A percentile compares a stretch with the other conserved stretches of the same genome.
Evolutionary conservation across 805 yeast genomes (phyloP).

Genomic region (Nakazawaea molendinolei): DNA sequence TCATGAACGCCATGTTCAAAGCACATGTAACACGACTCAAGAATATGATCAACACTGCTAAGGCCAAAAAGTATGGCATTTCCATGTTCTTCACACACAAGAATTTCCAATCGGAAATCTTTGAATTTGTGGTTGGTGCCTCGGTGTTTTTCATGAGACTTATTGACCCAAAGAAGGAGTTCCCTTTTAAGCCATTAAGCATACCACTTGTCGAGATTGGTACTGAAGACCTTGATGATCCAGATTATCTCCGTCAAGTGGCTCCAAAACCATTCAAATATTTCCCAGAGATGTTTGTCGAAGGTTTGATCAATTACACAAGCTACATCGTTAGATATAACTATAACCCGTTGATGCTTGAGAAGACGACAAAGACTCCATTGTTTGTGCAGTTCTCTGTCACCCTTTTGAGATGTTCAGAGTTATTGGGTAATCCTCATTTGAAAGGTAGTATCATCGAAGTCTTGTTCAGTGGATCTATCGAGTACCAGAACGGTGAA

Average conservation of each 20-base stretch:
- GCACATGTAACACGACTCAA: constrained; percentile 24
- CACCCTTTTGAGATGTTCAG: constrained; percentile 75
- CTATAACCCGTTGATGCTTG: constrained; percentile 46
- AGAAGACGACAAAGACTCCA: constrained; percentile 41
- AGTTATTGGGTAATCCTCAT: constrained; percentile 85
- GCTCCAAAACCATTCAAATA: constrained; percentile 75
- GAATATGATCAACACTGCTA: constrained; percentile 28
- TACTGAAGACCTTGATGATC: constrained; percentile 59
- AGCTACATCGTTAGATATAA: constrained; percentile 51
- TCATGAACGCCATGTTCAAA: constrained; percentile 20
- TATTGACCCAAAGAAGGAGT: constrained; percentile 64
- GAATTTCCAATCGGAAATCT: constrained; percentile 54
- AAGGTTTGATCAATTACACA: constrained; percentile 71
- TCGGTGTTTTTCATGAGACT: constrained; percentile 63
- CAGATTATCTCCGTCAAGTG: constrained; percentile 57
- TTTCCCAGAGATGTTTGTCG: constrained; percentile 81
- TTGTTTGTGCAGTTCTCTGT: constrained; percentile 67
- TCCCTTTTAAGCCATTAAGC: constrained; percentile 43
- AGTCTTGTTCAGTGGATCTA: constrained; percentile 67
- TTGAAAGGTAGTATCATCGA: constrained; percentile 81
- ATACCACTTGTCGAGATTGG: constrained; percentile 57
- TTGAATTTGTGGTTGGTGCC: constrained; percentile 74
- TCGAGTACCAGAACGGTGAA: constrained; percentile 44
- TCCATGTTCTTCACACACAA: constrained; percentile 56
- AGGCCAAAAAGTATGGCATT: constrained; percentile 48